Percentiles rank a stretch among this genome's conserved stretches.
phyloP scores from a whole-genome alignment of 768 basidiomycete species.

The Mycena filopes region DNA sequence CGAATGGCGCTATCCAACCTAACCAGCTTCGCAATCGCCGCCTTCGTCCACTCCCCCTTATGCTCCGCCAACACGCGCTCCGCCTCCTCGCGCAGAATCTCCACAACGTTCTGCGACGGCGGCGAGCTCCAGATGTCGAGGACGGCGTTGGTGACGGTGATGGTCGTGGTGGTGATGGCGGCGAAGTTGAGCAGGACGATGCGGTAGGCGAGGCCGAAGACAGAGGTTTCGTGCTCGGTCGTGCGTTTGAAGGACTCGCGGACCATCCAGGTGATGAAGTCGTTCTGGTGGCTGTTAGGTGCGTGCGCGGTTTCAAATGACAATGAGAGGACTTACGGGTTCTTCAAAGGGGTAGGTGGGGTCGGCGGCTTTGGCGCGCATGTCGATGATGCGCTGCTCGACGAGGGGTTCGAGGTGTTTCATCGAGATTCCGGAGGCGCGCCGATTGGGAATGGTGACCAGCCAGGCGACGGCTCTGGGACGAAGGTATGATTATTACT shows the following conservation, averaged over 20 bases:
- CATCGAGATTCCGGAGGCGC: constrained; percentile 21
- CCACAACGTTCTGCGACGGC: constrained; percentile 3
- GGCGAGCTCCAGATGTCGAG: constrained; percentile 28
- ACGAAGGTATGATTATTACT: too few species aligned
- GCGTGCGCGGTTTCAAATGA: too few species aligned
- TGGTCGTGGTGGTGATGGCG: constrained; percentile 18
- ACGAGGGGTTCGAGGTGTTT: constrained; percentile 24
- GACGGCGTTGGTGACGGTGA: constrained; percentile 25
- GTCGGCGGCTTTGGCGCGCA: constrained; percentile 20
- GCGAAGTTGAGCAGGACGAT: constrained; percentile 32
- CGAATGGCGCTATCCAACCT: constrained; percentile 33
- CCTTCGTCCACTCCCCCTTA: constrained; percentile 30
- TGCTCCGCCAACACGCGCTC: constrained; percentile 13
- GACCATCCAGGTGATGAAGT: constrained; percentile 35
- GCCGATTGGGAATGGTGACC: constrained; percentile 28
- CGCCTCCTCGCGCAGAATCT: constrained; percentile 27
- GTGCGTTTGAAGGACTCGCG: constrained; percentile 33
- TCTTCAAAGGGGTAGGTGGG: constrained; percentile 26
- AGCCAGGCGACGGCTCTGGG: constrained; percentile 25
- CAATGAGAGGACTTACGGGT: constrained; percentile 11
- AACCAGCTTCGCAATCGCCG: constrained; percentile 23
- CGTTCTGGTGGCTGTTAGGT: constrained; percentile 20
- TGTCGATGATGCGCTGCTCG: constrained; percentile 19
- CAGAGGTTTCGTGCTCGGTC: constrained; percentile 25
- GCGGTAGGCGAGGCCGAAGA: constrained; percentile 26